Conservation (phyloP, 164 flowering plant genomes). For the Kalanchoe fedtschenkoi region DNA sequence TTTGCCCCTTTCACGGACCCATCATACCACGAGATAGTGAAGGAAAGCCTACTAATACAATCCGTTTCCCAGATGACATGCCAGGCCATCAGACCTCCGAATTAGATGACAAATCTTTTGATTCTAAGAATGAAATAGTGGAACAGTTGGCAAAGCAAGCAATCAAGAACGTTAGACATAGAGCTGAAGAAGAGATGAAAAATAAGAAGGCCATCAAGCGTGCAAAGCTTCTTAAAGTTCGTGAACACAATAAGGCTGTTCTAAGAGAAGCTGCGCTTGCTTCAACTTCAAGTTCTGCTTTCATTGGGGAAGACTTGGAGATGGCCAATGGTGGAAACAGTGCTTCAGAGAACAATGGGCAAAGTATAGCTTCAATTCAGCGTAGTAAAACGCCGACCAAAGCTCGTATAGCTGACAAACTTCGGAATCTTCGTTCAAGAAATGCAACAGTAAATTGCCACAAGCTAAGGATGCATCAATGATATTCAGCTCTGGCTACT, state of each 20-base stretch:
- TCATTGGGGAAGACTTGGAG: slow-evolving; percentile 35
- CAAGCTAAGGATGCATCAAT: slow-evolving; percentile 1
- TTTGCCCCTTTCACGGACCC: slow-evolving; percentile 95
- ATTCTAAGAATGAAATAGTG: slow-evolving; percentile 19
- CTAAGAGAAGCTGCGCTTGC: slow-evolving; percentile 70
- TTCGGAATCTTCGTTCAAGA: slow-evolving; percentile 35
- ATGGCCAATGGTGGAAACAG: slow-evolving; percentile 7
- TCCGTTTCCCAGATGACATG: slow-evolving; percentile 15
- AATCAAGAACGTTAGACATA: slow-evolving; percentile 61
- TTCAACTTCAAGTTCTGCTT: slow-evolving; percentile 61
- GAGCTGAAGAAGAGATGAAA: slow-evolving; percentile 38
- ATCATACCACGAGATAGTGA: slow-evolving; percentile 61
- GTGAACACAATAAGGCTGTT: slow-evolving; percentile 77
- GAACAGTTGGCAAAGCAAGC: slow-evolving; percentile 62
- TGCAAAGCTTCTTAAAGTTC: slow-evolving; percentile 68
- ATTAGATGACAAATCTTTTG: slow-evolving; percentile 17
- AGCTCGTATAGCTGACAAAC: slow-evolving; percentile 53
- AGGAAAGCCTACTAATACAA: slow-evolving; percentile 45
- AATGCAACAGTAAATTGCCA: slow-evolving; percentile 29
- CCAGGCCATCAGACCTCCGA: slow-evolving; percentile 23
- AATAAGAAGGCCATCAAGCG: slow-evolving; percentile 46
- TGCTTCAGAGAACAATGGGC: slow-evolving; percentile 28
- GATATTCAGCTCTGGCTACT: not conserved
- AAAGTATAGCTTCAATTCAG: slow-evolving; percentile 67
- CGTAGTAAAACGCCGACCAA: slow-evolving; percentile 64